These are phyloP conservation scores for Solanum pimpinellifolium DNA, from an alignment of 257 asterid species.

Conservation along the genomic window DNA sequence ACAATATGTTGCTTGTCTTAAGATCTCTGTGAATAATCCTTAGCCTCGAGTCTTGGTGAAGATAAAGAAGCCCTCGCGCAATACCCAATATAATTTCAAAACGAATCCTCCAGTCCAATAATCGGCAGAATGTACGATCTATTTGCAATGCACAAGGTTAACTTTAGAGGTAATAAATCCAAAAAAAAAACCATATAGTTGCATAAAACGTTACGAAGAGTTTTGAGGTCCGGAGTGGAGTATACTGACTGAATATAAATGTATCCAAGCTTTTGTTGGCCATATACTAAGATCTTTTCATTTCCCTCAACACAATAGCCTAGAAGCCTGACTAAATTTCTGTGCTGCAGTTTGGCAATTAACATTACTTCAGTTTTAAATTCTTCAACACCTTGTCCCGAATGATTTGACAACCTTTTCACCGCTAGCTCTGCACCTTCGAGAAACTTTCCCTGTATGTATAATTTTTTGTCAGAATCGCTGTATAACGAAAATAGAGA, in stretches of 20 bases:
- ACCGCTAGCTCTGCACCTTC: conserved; percentile 29
- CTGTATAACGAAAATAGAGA: background rate
- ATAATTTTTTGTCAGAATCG: background rate
- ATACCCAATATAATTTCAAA: background rate
- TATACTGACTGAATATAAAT: conserved; percentile 27
- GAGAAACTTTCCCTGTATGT: conserved; percentile 24
- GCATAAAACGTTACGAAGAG: background rate
- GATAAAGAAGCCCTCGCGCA: conserved; percentile 7
- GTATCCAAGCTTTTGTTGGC: conserved; percentile 36
- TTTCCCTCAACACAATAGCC: conserved; percentile 29
- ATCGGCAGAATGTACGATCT: background rate
- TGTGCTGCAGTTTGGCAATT: conserved; percentile 40
- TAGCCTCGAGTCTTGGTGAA: conserved; percentile 8
- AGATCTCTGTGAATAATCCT: conserved; percentile 6
- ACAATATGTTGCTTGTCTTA: conserved; percentile 2
- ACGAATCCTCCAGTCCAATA: background rate
- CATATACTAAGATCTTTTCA: conserved; percentile 32
- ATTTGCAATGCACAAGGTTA: background rate
- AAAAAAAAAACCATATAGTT: background rate
- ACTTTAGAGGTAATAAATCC: background rate
- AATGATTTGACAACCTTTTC: conserved; percentile 29
- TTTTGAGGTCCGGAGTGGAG: background rate
- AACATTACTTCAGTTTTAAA: conserved; percentile 30
- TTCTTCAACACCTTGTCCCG: conserved; percentile 30
- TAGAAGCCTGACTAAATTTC: conserved; percentile 34